Percentiles rank a stretch among this genome's conserved stretches.
phyloP scores from a whole-genome alignment of 768 basidiomycete genomes.

The Naematelia encephala region DNA sequence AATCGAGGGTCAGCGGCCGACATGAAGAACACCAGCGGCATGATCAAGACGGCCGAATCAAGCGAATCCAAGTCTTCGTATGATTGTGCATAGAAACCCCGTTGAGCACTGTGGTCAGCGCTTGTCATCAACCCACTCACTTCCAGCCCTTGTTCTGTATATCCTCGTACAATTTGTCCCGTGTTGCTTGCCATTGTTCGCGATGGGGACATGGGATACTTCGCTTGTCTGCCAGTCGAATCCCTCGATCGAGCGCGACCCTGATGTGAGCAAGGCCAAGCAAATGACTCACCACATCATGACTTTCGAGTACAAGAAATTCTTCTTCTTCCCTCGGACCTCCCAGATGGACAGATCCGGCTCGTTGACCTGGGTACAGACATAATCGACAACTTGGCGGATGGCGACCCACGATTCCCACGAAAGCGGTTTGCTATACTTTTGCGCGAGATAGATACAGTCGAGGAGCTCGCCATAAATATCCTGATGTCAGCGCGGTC shows the following conservation, averaged over 20 bases:
- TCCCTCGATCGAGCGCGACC: conserved; percentile 93
- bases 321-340: conserved; percentile 76
- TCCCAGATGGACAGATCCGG: conserved; percentile 77
- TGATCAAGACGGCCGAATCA: conserved; percentile 71
- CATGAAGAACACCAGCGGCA: conserved; percentile 41
- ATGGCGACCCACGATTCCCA: conserved; percentile 52
- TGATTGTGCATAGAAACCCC: conserved; percentile 74
- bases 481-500: conserved; percentile 60
- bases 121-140: too few relatives aligned
- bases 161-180: conserved; percentile 86
- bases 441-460: conserved; percentile 93
- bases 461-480: conserved; percentile 95
- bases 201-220: conserved; percentile 65
- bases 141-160: conserved; percentile 90
- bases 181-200: conserved; percentile 65
- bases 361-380: conserved; percentile 66
- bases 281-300: conserved; percentile 73
- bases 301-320: conserved; percentile 91
- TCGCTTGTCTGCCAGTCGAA: conserved; percentile 91
- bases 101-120: conserved; percentile 25
- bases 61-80: conserved; percentile 74
- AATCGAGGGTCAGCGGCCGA: conserved; percentile 72
- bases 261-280: conserved; percentile 51
- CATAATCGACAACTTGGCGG: conserved; percentile 55
- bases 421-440: conserved; percentile 60